Percentiles rank a stretch among this genome's conserved stretches.
Conservation (phyloP, 352 stramenopile species). For the Pythium dissotocum region DNA sequence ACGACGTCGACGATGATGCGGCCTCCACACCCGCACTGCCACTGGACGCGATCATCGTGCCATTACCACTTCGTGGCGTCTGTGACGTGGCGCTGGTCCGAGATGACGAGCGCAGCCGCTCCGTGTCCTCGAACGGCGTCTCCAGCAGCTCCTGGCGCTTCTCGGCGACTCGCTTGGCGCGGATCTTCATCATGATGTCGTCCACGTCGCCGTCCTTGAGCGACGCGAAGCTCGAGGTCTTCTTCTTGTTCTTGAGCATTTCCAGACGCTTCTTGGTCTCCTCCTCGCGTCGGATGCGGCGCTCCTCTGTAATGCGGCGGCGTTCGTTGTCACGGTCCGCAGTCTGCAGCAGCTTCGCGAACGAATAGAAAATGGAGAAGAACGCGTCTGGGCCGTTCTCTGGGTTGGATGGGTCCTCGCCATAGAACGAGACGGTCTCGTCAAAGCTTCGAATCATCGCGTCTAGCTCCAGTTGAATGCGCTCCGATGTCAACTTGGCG, state of each 20-base stretch:
- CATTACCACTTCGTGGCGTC: constrained; percentile 19
- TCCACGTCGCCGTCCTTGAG: constrained; percentile 82
- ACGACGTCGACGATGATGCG: not conserved
- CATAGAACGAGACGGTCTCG: constrained; percentile 68
- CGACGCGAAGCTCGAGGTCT: constrained; percentile 60
- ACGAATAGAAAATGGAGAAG: constrained; percentile 87
- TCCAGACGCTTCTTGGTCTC: constrained; percentile 82
- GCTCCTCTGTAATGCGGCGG: constrained; percentile 80
- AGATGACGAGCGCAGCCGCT: constrained; percentile 25
- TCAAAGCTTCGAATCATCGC: constrained; percentile 67
- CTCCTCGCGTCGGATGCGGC: constrained; percentile 68
- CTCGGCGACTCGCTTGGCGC: constrained; percentile 74
- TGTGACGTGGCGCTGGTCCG: constrained; percentile 19
- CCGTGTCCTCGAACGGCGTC: constrained; percentile 26
- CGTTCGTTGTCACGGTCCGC: constrained; percentile 84
- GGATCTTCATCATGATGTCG: constrained; percentile 84
- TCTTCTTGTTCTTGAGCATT: constrained; percentile 81
- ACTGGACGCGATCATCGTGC: constrained; percentile 3
- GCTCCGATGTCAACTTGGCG: constrained; percentile 59
- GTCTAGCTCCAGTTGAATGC: constrained; percentile 55
- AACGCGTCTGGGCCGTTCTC: constrained; percentile 76
- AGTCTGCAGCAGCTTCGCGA: constrained; percentile 78
- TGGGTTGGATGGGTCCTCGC: constrained; percentile 69
- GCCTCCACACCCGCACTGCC: not conserved
- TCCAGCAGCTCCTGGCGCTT: constrained; percentile 66